A percentile compares a stretch with the other conserved stretches of the same genome.
phyloP scores from a whole-genome alignment of 495 filamentous ascomycete genomes.

The Amphirosellinia nigrospora region DNA sequence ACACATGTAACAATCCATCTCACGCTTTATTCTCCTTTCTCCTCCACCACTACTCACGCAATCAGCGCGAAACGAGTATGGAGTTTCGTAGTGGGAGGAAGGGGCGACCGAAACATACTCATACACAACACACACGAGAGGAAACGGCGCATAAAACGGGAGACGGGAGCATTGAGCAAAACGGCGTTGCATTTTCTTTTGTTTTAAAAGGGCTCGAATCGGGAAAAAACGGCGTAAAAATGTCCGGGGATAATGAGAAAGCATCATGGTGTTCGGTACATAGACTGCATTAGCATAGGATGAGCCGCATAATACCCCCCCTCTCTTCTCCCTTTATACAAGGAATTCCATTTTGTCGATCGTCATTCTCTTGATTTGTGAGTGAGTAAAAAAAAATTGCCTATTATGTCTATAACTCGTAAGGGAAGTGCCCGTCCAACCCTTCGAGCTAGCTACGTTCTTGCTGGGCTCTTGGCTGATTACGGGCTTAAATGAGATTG shows the following conservation, averaged over 20 bases:
- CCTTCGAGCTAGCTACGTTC: not conserved
- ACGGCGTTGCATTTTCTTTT: constrained; percentile 6
- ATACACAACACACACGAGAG: not conserved
- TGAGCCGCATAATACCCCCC: constrained; percentile 13
- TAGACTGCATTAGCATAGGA: not conserved
- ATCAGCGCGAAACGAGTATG: not conserved
- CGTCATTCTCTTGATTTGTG: not conserved
- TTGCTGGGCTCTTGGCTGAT: not conserved
- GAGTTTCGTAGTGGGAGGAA: not conserved
- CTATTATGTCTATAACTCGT: not conserved
- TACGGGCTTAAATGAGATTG: not conserved
- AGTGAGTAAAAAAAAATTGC: no score
- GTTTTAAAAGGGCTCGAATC: not conserved
- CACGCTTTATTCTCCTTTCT: not conserved
- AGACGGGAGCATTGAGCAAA: not conserved
- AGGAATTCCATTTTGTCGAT: not conserved
- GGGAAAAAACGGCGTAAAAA: constrained; percentile 1
- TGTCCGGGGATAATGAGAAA: not conserved
- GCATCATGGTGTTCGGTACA: constrained; percentile 1
- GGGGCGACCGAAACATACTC: not conserved
- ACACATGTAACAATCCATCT: not conserved
- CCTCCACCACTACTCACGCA: not conserved
- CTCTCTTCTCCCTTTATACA: not conserved
- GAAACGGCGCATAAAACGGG: not conserved
- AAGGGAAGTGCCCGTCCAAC: not conserved